Conservation (phyloP, 768 basidiomycete genomes). For the Auriscalpium orientale region DNA sequence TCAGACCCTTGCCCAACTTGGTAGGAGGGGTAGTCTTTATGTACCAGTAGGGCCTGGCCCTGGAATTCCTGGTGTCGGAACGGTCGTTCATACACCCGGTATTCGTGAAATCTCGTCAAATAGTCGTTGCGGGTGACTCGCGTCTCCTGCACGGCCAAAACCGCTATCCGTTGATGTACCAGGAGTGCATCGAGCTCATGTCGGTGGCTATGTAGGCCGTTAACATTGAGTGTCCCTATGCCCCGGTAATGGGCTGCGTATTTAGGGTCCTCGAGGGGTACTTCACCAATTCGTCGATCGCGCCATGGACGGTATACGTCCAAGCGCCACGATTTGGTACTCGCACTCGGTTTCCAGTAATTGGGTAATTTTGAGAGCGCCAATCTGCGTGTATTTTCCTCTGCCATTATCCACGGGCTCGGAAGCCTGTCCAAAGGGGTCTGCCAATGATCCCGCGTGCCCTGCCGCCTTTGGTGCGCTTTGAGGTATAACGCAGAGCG, state of each 20-base stretch:
- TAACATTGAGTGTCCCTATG: neutral
- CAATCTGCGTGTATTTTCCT: no score
- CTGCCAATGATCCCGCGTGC: neutral
- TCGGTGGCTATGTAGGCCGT: neutral
- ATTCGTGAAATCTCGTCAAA: neutral
- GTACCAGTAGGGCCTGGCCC: neutral
- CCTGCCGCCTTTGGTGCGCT: neutral
- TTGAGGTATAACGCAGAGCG: neutral
- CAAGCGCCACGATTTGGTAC: neutral
- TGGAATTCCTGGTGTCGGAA: neutral
- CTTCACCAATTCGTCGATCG: neutral
- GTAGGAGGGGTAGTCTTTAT: neutral
- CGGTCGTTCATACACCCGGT: neutral
- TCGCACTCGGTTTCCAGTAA: neutral
- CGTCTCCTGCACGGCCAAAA: neutral
- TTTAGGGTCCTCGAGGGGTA: neutral
- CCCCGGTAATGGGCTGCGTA: neutral
- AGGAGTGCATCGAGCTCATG: neutral
- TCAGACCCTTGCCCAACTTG: neutral
- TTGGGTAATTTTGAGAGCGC: neutral
- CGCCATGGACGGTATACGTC: neutral
- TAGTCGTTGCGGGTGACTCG: neutral
- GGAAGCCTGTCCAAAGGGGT: neutral
- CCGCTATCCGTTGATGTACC: neutral
- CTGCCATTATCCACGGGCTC: no score